Evolutionary conservation across 371 early-diverging fungal species (phyloP).

Genomic region (Massospora cicadina): DNA sequence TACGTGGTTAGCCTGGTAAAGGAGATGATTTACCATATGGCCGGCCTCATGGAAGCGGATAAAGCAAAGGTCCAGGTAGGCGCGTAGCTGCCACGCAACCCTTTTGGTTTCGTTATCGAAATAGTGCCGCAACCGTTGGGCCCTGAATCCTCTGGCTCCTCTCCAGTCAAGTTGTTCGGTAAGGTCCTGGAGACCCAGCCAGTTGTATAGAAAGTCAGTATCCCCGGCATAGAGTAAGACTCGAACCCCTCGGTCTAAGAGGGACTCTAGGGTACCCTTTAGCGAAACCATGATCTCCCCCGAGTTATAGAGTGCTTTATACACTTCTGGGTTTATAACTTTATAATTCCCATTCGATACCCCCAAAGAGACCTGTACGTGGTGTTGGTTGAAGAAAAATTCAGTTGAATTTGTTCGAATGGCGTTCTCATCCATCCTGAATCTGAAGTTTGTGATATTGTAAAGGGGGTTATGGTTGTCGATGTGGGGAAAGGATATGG

Average conservation of each 20-base stretch:
- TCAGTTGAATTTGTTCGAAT: too few species aligned
- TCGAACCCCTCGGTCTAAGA: slow-evolving; percentile 54
- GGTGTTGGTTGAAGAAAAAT: background rate
- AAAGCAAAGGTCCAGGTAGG: background rate
- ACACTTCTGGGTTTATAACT: background rate
- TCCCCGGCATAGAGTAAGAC: slow-evolving; percentile 82
- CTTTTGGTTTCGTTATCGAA: background rate
- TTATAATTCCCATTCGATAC: background rate
- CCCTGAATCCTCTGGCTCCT: slow-evolving; percentile 18
- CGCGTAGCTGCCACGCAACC: background rate
- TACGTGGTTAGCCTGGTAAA: background rate
- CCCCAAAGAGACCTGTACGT: background rate
- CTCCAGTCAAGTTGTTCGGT: slow-evolving; percentile 59
- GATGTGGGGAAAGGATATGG: too few species aligned
- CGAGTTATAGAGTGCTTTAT: background rate
- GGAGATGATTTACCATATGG: background rate
- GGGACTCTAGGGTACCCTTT: background rate
- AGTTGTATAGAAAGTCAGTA: slow-evolving; percentile 72
- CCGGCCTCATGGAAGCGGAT: background rate
- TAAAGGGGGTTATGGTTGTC: too few species aligned
- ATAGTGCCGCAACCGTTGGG: background rate
- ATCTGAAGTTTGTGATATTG: too few species aligned
- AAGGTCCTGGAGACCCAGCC: slow-evolving; percentile 91
- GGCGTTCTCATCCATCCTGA: too few species aligned
- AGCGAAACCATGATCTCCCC: background rate